These are phyloP conservation scores for Nidularia pulvinata DNA, from an alignment of 768 basidiomycete genomes.

Conservation along the genomic window DNA sequence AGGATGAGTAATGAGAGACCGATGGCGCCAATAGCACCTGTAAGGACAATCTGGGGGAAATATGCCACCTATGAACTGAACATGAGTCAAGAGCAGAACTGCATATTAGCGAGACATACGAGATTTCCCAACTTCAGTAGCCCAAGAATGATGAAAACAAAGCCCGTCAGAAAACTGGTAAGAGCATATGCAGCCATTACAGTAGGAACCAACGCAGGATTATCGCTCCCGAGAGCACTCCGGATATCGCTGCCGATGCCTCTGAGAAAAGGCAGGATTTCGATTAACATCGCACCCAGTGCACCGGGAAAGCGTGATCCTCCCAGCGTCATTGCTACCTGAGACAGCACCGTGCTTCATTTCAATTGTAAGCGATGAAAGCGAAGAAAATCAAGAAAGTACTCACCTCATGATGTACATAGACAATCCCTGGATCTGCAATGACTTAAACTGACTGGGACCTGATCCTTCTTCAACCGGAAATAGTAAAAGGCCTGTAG, in stretches of 20 bases:
- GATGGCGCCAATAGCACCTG: constrained; percentile 17
- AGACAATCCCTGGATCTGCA: constrained; percentile 18
- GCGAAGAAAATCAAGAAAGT: too few relatives aligned
- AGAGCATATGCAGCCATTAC: constrained; percentile 20
- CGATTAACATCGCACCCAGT: constrained; percentile 16
- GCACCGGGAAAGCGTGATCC: constrained; percentile 18
- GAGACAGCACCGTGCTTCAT: constrained; percentile 10
- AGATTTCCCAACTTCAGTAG: constrained; percentile 13
- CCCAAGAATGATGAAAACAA: constrained; percentile 14
- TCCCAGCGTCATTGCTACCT: constrained; percentile 16
- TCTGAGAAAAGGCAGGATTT: constrained; percentile 17
- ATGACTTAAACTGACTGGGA: constrained; percentile 5
- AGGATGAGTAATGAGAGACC: constrained; percentile 15
- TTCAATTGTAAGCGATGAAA: too few relatives aligned
- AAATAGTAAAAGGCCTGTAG: constrained; percentile 15
- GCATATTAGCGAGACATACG: constrained; percentile 4
- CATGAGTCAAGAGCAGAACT: not conserved
- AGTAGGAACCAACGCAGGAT: constrained; percentile 17
- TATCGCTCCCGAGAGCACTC: constrained; percentile 11
- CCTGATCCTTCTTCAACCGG: constrained; percentile 8
- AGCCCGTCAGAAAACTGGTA: constrained; percentile 14
- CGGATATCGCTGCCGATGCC: constrained; percentile 14
- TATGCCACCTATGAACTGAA: constrained; percentile 14
- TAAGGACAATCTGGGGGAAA: constrained; percentile 18
- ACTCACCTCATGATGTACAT: constrained; percentile 18